Evolutionary conservation across 2,329 filamentous ascomycete genomes (phyloP), one percentile per base, ranked within the genome.

Genomic region (Aspergillus fructus): DNA sequence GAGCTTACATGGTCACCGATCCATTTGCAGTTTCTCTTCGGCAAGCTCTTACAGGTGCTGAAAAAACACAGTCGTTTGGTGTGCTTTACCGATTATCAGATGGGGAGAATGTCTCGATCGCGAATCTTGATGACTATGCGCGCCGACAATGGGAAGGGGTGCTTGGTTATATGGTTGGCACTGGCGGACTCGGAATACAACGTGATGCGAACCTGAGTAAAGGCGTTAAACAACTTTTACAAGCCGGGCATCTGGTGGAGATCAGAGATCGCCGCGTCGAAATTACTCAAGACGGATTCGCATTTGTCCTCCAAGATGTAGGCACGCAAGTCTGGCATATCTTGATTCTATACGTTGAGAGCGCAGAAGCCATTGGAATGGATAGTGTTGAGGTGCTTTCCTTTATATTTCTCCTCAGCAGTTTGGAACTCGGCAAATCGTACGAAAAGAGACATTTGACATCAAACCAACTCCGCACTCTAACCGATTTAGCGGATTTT

Each of bases 291-390:
- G 87, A 90, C 3, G 94, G 94, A 7, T 99, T 99, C 71, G 93
- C 91, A 0, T 99, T 99, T 69, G 81, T 99, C 56, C 81, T 99
- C 8, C 93, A 97, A 68, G 93, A 97, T 70, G 89, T 93, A 58
- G 97, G 97, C 72, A 92, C 93, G 0, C 94, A 99, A 74, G 92
- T 99, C 37, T 99, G 94, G 94, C 94, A 92, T 24, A 81, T 99
- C 47, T 81, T 99, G 37, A 88, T 99, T 30, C 87, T 97, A 33
- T 99, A 96, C 81, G 86, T 99, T 50, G 90, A 96, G 64, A 89
- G 91, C 60, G 89, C 89, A 45, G 88, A 91, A 65, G 79, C 81
- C 54, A 83, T 90, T 15, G 84, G 85, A 33, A 89, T 96, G 81
- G 91, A 96, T 64, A 88, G 89, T 58, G 92, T 96, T 48, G 94